Evolutionary conservation across 2,329 filamentous ascomycete species (phyloP).

Genomic region (Chrysoporthe deuterocubensis): DNA sequence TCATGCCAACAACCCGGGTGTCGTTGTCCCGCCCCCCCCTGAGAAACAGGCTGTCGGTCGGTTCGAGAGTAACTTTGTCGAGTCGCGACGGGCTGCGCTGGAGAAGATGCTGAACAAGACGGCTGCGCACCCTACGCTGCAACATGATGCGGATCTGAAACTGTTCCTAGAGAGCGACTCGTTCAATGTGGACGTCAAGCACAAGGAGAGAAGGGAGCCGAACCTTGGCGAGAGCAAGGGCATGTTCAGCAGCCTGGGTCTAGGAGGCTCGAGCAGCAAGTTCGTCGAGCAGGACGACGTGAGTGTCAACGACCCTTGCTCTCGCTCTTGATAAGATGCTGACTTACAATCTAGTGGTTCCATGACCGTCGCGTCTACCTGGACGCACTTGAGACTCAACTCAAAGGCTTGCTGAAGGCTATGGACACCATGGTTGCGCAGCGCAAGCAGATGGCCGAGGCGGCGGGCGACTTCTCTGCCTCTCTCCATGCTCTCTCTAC

Average conservation of each 20-base stretch:
- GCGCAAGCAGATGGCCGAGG: conserved; percentile 90
- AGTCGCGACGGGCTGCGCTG: conserved; percentile 84
- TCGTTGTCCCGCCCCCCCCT: conserved; percentile 92
- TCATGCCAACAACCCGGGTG: conserved; percentile 91
- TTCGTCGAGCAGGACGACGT: conserved; percentile 98
- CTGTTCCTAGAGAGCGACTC: conserved; percentile 95
- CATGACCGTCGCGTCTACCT: conserved; percentile 95
- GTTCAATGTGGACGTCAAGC: conserved; percentile 96
- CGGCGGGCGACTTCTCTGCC: conserved; percentile 88
- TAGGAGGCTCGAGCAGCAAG: conserved; percentile 78
- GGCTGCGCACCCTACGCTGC: conserved; percentile 83
- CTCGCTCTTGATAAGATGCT: not conserved
- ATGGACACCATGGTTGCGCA: conserved; percentile 93
- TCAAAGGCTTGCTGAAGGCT: conserved; percentile 87
- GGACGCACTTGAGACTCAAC: conserved; percentile 67
- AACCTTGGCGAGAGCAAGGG: conserved; percentile 89
- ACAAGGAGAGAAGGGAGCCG: conserved; percentile 91
- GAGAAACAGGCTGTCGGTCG: conserved; percentile 97
- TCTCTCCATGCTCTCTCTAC: conserved; percentile 91
- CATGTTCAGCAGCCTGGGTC: conserved; percentile 82
- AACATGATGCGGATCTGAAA: conserved; percentile 92
- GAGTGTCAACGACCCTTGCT: conserved; percentile 41
- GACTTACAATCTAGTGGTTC: conserved; percentile 72
- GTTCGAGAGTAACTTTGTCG: conserved; percentile 96
- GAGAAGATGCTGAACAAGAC: conserved; percentile 99